Base-by-base conservation (phyloP, 306 rosid species). In the Amphicarpaea edgeworthii region DNA sequence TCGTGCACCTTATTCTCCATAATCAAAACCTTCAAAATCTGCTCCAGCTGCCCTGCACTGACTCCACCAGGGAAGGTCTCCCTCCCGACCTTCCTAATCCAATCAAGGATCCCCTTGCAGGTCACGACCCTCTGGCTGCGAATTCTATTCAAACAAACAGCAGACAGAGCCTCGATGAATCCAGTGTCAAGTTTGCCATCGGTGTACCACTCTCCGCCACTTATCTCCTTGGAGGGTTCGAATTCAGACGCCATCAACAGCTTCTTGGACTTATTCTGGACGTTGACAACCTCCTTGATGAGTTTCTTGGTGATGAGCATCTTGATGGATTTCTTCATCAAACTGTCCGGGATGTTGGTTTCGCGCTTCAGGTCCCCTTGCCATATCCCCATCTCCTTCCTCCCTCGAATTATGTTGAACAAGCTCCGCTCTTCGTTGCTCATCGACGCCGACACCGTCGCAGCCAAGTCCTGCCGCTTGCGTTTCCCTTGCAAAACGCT, bases 121-220 rank as follows among this genome's bases (percentile, higher is more conserved):
- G 88, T 81, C 2, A 78, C 80, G 2, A 86, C 79, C 10, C 78
- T 76, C 64, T 53, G 63, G 38, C 63, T 43, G 26, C 40, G 24
- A 24, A 90, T 76, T 28, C 65, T 24, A 49, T 58, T 70, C 6
- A 43, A 72, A 47, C 85, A 86, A 1, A 32, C 72, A 2, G 47
- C 60, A 16, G 68, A 62, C 0, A 62, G 26, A 8, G 68, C 68
- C 0, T 37, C 26, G 1, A 34, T 62, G 2, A 62, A 19, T 9
- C 16, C 15, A 0, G 47, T 62, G 26, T 62, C 68, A 4, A 62
- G 46, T 32, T 86, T 84, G 2, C 90, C 92, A 0, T 86, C 85
- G 3, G 16, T 53, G 26, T 90, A 87, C 89, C 92, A 90, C 24
- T 59, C 83, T 19, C 95, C 90, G 12, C 95, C 89, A 0, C 89